phyloP scores from a whole-genome alignment of 192 early-diverging fungal species.

The Dissophora globulifera region DNA sequence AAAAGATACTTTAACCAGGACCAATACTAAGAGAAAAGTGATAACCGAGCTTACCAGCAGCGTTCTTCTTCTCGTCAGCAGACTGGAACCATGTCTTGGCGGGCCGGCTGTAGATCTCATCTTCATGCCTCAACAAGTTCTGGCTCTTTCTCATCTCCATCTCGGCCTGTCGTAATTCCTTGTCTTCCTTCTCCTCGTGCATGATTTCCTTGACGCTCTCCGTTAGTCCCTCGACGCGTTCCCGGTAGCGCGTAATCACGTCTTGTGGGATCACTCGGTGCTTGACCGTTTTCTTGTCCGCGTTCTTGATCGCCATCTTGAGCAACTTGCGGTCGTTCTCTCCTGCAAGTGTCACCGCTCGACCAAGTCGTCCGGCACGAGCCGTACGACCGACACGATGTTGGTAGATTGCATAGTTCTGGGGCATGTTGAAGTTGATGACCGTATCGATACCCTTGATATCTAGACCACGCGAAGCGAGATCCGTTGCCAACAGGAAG shows the following conservation, averaged over 20 bases:
- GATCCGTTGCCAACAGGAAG: slow-evolving; percentile 94
- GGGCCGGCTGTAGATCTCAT: slow-evolving; percentile 91
- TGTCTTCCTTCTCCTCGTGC: slow-evolving; percentile 83
- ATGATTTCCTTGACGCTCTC: slow-evolving; percentile 75
- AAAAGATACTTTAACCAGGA: no score
- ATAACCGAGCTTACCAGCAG: slow-evolving; percentile 59
- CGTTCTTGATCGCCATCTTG: slow-evolving; percentile 91
- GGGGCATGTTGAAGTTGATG: slow-evolving; percentile 99
- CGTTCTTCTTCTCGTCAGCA: slow-evolving; percentile 73
- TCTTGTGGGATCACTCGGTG: slow-evolving; percentile 88
- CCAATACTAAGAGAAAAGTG: no score
- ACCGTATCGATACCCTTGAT: slow-evolving; percentile 97
- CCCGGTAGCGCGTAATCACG: slow-evolving; percentile 81
- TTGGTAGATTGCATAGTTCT: slow-evolving; percentile 90
- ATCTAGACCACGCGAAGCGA: slow-evolving; percentile 97
- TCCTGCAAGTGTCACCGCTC: slow-evolving; percentile 88
- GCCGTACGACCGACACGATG: slow-evolving; percentile 98
- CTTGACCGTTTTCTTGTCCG: slow-evolving; percentile 79
- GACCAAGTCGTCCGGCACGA: slow-evolving; percentile 86
- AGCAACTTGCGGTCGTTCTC: slow-evolving; percentile 95
- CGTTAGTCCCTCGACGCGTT: slow-evolving; percentile 73
- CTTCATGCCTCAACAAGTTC: slow-evolving; percentile 85
- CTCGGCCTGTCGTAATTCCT: slow-evolving; percentile 82
- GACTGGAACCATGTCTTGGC: slow-evolving; percentile 96
- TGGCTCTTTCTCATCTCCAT: slow-evolving; percentile 90